Base-by-base conservation (phyloP, 768 basidiomycete genomes). In the Boletus eberwhitei region DNA sequence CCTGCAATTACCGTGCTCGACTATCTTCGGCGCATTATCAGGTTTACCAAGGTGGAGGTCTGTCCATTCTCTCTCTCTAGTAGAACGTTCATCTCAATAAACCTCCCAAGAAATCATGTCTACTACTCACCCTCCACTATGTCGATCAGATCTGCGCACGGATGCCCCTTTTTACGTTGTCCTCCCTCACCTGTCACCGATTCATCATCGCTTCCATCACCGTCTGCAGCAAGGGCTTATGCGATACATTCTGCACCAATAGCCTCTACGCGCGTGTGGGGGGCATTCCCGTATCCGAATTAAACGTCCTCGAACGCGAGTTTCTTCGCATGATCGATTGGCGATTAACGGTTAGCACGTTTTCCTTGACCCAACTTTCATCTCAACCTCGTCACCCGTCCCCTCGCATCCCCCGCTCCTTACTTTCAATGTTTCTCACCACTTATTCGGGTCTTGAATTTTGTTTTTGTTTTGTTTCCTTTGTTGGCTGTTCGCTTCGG, bases 1-100 rank as follows among this genome's bases (percentile, higher is more conserved):
- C 96, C 97, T 41, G 79, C 76, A 56, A 98, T 98, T 72, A 81
- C 79, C 59, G 85, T 98, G 46, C 77, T 92, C 59, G 97, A 98
- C 69, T 99, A 99, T 74, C 80, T 98, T 54, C 82, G 86, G 62
- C 90, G 97, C 50, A 96, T 99, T 64, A 89, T 97, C 62, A 85
- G 82, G 63, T 98, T 92, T 72, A 95, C 95, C 54, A 98, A 96
- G 67, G 87, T 95, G 72, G 97, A 98, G 81, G 94, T 95, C 46
- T 55, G 81, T 70, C 52, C 19, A 31, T 42, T 44, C 17, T 16
- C 40, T 56, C 40, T 56, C 40, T 37, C 48, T 42, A 11, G 21
- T 39, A 26, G 32, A 26, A 42, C 31, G 24, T 43, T 48, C 40
- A 44, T 51, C 64, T 59, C 57, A 57, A 45, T 31, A 14, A n/a